Conservation (phyloP, 208 protist genomes). For the Sergeia podlipaevii region DNA sequence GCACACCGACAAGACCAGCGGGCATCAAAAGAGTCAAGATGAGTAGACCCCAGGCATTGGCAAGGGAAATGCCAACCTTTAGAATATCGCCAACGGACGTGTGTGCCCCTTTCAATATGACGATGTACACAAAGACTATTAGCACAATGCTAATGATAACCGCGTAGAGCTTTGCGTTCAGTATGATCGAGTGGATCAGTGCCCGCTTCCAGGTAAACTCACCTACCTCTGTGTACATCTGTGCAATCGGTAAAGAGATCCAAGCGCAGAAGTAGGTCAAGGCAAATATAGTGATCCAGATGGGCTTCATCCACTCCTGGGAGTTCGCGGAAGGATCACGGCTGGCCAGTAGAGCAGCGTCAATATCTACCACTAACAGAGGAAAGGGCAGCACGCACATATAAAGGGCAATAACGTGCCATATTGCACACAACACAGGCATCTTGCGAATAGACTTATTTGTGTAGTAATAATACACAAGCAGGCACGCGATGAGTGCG, state of each 20-base stretch:
- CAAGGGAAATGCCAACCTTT: slow-evolving; percentile 79
- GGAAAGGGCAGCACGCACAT: slow-evolving; percentile 79
- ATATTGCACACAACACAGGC: slow-evolving; percentile 53
- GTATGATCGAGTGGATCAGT: slow-evolving; percentile 63
- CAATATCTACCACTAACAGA: slow-evolving; percentile 85
- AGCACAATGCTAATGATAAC: slow-evolving; percentile 63
- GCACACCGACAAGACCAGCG: slow-evolving; percentile 79
- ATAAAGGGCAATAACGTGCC: slow-evolving; percentile 74
- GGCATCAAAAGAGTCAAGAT: slow-evolving; percentile 87
- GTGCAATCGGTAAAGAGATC: slow-evolving; percentile 80
- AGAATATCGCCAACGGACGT: slow-evolving; percentile 38
- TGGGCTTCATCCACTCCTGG: slow-evolving; percentile 60
- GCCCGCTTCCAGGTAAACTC: slow-evolving; percentile 64
- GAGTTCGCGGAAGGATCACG: slow-evolving; percentile 5
- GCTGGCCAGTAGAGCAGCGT: slow-evolving; percentile 48
- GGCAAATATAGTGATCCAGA: slow-evolving; percentile 87
- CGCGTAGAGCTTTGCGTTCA: slow-evolving; percentile 82
- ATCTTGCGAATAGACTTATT: slow-evolving; percentile 64
- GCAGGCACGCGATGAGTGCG: slow-evolving; percentile 38
- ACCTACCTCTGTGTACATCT: slow-evolving; percentile 83
- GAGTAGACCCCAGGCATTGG: slow-evolving; percentile 89
- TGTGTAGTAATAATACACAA: slow-evolving; percentile 81
- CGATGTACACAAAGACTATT: slow-evolving; percentile 68
- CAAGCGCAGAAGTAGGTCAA: slow-evolving; percentile 84
- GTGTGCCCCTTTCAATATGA: slow-evolving; percentile 77